Percentiles rank a stretch among this genome's conserved stretches.
phyloP scores from a whole-genome alignment of 495 filamentous ascomycete species.

The Apodospora peruviana region DNA sequence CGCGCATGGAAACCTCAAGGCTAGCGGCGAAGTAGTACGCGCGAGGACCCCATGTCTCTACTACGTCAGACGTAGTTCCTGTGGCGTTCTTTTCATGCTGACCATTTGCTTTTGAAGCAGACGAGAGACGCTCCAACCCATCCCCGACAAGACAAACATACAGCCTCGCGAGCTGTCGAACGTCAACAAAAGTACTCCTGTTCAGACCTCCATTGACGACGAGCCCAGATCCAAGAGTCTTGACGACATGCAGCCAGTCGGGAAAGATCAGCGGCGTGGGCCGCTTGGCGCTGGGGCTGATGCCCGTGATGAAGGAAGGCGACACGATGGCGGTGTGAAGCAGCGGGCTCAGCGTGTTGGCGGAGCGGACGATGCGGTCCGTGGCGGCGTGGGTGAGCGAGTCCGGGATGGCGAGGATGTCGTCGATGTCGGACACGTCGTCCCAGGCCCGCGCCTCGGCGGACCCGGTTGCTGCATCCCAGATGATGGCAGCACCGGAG shows the following conservation, averaged over 20 bases:
- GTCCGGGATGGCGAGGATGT: slow-evolving; percentile 5
- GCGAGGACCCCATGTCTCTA: slow-evolving; percentile 4
- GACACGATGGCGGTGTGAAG: slow-evolving; percentile 11
- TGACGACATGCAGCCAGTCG: slow-evolving; percentile 3
- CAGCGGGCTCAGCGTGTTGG: neutral
- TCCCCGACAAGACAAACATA: slow-evolving; percentile 6
- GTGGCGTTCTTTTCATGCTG: too few species aligned
- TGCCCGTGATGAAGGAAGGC: slow-evolving; percentile 10
- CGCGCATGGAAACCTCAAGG: slow-evolving; percentile 4
- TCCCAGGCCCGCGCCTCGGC: slow-evolving; percentile 4
- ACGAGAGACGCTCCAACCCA: neutral
- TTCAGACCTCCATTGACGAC: slow-evolving; percentile 5
- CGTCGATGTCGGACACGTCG: slow-evolving; percentile 5
- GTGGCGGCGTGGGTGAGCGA: slow-evolving; percentile 3
- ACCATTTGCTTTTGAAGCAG: neutral
- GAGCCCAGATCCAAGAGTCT: neutral
- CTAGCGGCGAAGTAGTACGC: slow-evolving; percentile 6
- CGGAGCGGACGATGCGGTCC: slow-evolving; percentile 1
- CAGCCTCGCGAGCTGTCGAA: slow-evolving; percentile 4
- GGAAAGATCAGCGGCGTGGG: slow-evolving; percentile 8
- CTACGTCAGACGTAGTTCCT: neutral
- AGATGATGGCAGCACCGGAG: slow-evolving; percentile 11
- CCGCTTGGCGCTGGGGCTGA: slow-evolving; percentile 1
- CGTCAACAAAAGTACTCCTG: slow-evolving; percentile 8
- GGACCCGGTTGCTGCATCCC: slow-evolving; percentile 1